Conservation (phyloP, 805 yeast species). For the Torulaspora indica region DNA sequence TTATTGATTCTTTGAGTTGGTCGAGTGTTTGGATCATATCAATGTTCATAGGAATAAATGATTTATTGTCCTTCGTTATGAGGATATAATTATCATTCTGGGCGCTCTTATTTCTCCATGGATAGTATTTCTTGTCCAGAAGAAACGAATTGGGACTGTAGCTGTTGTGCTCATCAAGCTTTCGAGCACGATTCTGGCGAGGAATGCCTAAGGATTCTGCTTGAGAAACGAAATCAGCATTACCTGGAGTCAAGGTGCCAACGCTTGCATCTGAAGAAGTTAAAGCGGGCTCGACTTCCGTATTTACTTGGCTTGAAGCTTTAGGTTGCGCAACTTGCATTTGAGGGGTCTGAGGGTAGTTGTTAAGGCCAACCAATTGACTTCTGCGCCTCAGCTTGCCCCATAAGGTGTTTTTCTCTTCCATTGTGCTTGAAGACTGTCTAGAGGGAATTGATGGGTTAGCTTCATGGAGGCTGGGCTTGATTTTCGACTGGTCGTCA, state of each 20-base stretch:
- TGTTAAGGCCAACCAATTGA: constrained; percentile 14
- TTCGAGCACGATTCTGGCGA: not conserved
- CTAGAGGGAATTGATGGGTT: constrained; percentile 15
- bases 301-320: not conserved
- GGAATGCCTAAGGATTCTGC: constrained; percentile 6
- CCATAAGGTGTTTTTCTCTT: constrained; percentile 31
- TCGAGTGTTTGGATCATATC: constrained; percentile 30
- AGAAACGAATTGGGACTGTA: constrained; percentile 15
- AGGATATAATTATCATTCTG: constrained; percentile 41
- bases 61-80: constrained; percentile 58
- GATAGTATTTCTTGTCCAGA: constrained; percentile 40
- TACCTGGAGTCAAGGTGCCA: constrained; percentile 8
- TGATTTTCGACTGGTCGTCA: constrained; percentile 19
- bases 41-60: constrained; percentile 49
- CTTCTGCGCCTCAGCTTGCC: constrained; percentile 30
- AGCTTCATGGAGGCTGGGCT: constrained; percentile 10
- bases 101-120: constrained; percentile 18
- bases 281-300: constrained; percentile 1
- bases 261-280: constrained; percentile 8
- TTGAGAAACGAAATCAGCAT: constrained; percentile 2
- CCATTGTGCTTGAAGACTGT: constrained; percentile 14
- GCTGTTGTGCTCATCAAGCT: not conserved
- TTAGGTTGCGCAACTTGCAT: not conserved
- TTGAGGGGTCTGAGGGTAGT: constrained; percentile 4
- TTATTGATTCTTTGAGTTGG: constrained; percentile 40